A percentile compares a stretch with the other conserved stretches of the same genome.
Conservation (phyloP, 257 asterid species). For the Craterostigma plantagineum region DNA sequence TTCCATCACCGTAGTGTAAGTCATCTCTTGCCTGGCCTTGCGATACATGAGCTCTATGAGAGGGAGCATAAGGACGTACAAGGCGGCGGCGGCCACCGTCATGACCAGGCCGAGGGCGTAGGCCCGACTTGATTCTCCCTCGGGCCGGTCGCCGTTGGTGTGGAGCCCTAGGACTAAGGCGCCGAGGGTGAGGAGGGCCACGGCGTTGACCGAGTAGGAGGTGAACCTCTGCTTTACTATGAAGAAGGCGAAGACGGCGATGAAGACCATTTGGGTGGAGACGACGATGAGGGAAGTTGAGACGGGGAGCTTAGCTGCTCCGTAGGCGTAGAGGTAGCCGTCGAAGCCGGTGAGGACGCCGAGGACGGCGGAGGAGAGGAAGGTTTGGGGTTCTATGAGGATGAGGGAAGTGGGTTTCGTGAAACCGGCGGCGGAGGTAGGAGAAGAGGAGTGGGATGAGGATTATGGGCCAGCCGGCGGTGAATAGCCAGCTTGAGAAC, state of each 20-base stretch:
- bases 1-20: slow-evolving; percentile 16
- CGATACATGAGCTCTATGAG: slow-evolving; percentile 18
- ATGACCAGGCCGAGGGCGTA: slow-evolving; percentile 18
- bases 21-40: slow-evolving; percentile 15
- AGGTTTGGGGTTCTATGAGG: slow-evolving; percentile 14
- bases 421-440: slow-evolving; percentile 21
- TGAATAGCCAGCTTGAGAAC: slow-evolving; percentile 26
- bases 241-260: slow-evolving; percentile 22
- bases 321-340: slow-evolving; percentile 26
- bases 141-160: slow-evolving; percentile 20
- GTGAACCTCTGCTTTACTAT: slow-evolving; percentile 27
- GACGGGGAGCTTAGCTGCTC: slow-evolving; percentile 23
- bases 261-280: slow-evolving; percentile 31
- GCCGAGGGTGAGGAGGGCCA: slow-evolving; percentile 22
- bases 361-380: slow-evolving; percentile 14
- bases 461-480: slow-evolving; percentile 24
- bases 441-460: slow-evolving; percentile 17
- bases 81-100: slow-evolving; percentile 27
- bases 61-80: slow-evolving; percentile 24
- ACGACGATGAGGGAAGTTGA: slow-evolving; percentile 23
- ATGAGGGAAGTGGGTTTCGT: slow-evolving; percentile 1
- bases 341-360: slow-evolving; percentile 23
- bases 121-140: slow-evolving; percentile 18
- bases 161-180: slow-evolving; percentile 25
- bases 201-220: slow-evolving; percentile 23